These are phyloP conservation scores for Verticillium longisporum DNA, from an alignment of 2,329 filamentous ascomycete genomes.

Conservation along the genomic window DNA sequence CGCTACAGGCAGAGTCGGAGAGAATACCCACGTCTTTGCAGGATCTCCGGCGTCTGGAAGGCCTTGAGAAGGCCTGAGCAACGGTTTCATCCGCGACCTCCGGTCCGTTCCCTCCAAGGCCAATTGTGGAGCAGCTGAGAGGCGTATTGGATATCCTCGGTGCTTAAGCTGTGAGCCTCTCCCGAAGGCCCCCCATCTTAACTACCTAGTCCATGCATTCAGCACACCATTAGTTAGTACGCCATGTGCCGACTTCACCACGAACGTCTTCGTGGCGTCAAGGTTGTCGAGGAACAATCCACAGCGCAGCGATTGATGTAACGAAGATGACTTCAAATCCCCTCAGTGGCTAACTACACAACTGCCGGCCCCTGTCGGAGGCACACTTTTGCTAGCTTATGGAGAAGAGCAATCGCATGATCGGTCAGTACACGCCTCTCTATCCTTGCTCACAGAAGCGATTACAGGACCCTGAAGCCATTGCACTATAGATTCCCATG, in stretches of 20 bases:
- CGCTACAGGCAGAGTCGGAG: not conserved
- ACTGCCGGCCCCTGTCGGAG: no score
- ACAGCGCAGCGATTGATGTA: not conserved
- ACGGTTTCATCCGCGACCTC: not conserved
- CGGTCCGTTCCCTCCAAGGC: not conserved
- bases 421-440: no score
- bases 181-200: not conserved
- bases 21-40: not conserved
- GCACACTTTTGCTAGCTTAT: not conserved
- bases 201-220: not conserved
- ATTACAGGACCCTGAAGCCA: not conserved
- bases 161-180: not conserved
- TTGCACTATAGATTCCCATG: not conserved
- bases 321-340: no score
- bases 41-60: not conserved
- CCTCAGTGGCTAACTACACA: no score
- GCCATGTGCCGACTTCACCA: not conserved
- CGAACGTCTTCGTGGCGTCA: not conserved
- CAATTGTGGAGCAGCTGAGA: not conserved
- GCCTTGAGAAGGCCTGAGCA: not conserved
- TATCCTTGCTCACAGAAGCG: not conserved
- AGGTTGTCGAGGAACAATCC: not conserved
- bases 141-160: not conserved
- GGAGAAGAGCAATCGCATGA: no score
- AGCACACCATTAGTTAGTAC: not conserved